Base-by-base conservation (phyloP, 1,284 basidiomycete species). In the Tilletia setariae region DNA sequence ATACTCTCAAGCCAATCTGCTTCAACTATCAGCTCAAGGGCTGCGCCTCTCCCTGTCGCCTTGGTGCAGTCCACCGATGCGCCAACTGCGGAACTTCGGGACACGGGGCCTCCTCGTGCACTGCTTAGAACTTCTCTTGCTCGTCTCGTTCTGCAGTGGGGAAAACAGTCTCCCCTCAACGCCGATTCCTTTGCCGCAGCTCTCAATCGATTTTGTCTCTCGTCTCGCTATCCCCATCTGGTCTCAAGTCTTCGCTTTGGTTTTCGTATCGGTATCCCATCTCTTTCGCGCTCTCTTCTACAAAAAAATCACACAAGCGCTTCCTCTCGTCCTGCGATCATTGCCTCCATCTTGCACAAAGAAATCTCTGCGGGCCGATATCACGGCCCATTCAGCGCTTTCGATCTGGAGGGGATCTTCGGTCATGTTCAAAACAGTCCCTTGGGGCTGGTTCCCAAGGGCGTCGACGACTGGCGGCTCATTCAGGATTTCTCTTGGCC, bases 401-500 rank as follows among this genome's bases (percentile, higher is more conserved):
- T 9, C 9, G 43, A 44, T 19, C 43, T 44, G 11, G 43, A 44
- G 19, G 9, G 19, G 7, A 49, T 49, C 16, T 7, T 49, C 47
- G 47, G 47, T 23, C 4, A 6, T 19, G 19, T 49, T n/a, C 47
- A 49, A 49, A 49, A 4, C 47, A 49, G 47, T 49, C 47, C 47
- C 16, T 19, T 49, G 47, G 47, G 47, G 19, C 16, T 49, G 4
- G 47, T 49, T 49, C 47, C 47, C 47, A 49, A 49, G 25, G 47
- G 47, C 47, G 16, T 19, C 25, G 47, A 49, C 4, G 8, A 19
- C 6, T 49, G 47, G 16, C 47, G 47, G 19, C 47, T 49, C 47
- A 49, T 49, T 19, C 47, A 49, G 25, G 47, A 49, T 23, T 49
- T 49, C 19, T 49, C 47, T n/a, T 49, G 47, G 47, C 47, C 47